A percentile compares a stretch with the other conserved stretches of the same genome.
These are phyloP conservation scores for Rugonectria rugulosa DNA, from an alignment of 2,329 filamentous ascomycete species.

Conservation along the genomic window DNA sequence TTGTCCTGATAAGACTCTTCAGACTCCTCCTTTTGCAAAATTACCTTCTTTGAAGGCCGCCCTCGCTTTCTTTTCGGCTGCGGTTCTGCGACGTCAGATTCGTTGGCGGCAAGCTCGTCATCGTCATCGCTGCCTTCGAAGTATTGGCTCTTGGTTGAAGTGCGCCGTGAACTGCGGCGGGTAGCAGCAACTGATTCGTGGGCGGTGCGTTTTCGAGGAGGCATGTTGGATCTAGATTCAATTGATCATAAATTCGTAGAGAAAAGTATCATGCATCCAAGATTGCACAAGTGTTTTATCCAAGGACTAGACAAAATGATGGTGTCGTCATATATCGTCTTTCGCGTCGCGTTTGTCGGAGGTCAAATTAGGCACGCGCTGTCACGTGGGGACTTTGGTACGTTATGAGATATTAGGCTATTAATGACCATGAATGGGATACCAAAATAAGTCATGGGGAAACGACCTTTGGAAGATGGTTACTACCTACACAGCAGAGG, in stretches of 20 bases:
- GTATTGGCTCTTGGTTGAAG: slow-evolving; percentile 60
- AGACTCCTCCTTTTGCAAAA: slow-evolving; percentile 28
- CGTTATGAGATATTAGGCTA: neutral
- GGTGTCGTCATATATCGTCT: slow-evolving; percentile 4
- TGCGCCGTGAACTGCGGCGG: slow-evolving; percentile 57
- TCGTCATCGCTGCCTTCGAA: slow-evolving; percentile 49
- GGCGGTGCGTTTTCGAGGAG: slow-evolving; percentile 49
- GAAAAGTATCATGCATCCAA: neutral
- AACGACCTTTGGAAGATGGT: no score
- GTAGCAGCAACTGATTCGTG: slow-evolving; percentile 40
- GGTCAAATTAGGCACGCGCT: slow-evolving; percentile 6
- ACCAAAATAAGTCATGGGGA: no score
- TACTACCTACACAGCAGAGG: no score
- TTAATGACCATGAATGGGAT: no score
- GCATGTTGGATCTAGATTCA: slow-evolving; percentile 40
- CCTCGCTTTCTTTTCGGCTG: slow-evolving; percentile 41
- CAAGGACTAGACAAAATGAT: neutral
- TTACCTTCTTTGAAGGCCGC: slow-evolving; percentile 33
- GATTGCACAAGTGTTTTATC: neutral
- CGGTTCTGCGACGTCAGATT: slow-evolving; percentile 32
- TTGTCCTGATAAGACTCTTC: slow-evolving; percentile 40
- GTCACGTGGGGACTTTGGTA: slow-evolving; percentile 10
- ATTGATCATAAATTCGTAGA: neutral
- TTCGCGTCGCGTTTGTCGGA: slow-evolving; percentile 11
- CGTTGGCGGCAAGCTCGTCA: slow-evolving; percentile 20